phyloP scores from a whole-genome alignment of 1,284 basidiomycete species.

The Pseudozyma sp. region DNA sequence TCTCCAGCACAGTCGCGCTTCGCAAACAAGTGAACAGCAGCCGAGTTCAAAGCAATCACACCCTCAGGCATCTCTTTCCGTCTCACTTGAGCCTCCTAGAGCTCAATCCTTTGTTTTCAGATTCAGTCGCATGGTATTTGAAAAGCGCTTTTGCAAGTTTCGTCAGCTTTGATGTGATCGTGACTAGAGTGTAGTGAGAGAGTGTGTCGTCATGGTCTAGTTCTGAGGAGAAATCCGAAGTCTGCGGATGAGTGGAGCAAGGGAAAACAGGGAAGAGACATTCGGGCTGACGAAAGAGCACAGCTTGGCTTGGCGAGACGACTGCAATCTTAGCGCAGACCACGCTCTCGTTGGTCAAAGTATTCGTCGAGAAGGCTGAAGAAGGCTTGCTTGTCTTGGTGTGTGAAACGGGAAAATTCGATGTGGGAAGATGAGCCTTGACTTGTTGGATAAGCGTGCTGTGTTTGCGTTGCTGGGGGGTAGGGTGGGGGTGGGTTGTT shows the following conservation, averaged over 20 bases:
- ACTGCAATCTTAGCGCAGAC: constrained; percentile 18
- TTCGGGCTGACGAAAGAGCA: not conserved
- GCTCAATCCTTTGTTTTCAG: constrained; percentile 7
- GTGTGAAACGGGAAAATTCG: constrained; percentile 57
- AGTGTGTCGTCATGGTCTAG: no score
- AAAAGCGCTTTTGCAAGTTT: constrained; percentile 3
- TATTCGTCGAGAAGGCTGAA: constrained; percentile 60
- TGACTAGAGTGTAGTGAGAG: no score
- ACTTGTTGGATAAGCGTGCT: constrained; percentile 27
- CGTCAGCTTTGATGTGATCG: not conserved
- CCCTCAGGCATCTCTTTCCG: not conserved
- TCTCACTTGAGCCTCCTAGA: not conserved
- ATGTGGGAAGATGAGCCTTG: constrained; percentile 28
- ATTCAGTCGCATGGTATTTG: constrained; percentile 12
- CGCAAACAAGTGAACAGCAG: constrained; percentile 15
- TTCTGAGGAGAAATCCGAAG: no score
- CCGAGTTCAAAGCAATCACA: not conserved
- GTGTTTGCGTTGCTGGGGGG: constrained; percentile 16
- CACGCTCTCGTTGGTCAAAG: constrained; percentile 36
- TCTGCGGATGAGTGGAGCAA: no score
- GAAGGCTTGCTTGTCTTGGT: constrained; percentile 59
- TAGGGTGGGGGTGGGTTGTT: constrained; percentile 53
- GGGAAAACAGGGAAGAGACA: not conserved
- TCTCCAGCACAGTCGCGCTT: constrained; percentile 24
- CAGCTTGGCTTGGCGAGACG: not conserved